A percentile compares a stretch with the other conserved stretches of the same genome.
Conservation (phyloP, 176 grass and related monocot genomes). For the Phyllostachys edulis region DNA sequence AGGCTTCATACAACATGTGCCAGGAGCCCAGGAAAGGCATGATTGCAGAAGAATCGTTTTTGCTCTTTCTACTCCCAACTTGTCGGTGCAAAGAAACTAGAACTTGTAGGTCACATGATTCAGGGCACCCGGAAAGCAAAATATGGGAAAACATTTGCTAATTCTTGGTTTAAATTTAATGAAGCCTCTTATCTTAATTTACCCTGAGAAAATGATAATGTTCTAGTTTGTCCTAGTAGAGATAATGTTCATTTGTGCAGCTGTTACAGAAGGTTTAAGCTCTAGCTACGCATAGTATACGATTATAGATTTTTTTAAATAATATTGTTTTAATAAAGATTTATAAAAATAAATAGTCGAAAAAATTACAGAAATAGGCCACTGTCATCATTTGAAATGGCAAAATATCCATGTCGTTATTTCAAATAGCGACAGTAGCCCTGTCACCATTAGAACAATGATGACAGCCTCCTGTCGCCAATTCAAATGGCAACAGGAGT, state of each 20-base stretch:
- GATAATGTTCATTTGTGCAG: background rate
- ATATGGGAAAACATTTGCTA: background rate
- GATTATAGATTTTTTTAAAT: no score
- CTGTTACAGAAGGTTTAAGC: background rate
- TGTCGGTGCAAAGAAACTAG: background rate
- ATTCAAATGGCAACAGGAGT: no score
- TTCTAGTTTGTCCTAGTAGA: background rate
- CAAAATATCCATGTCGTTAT: no score
- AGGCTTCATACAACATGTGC: background rate
- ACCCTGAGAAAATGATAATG: background rate
- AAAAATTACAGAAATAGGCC: no score
- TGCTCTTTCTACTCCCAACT: background rate
- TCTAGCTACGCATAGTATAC: background rate
- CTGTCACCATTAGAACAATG: no score
- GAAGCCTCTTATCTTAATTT: background rate
- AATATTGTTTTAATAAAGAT: no score
- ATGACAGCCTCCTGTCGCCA: no score
- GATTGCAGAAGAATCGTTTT: background rate
- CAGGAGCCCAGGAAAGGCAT: background rate
- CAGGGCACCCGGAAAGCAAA: background rate
- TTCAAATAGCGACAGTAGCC: no score
- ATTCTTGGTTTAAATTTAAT: background rate
- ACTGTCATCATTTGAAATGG: no score
- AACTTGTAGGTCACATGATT: slow-evolving; percentile 28
- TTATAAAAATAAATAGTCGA: no score